Percentiles rank a stretch among this genome's conserved stretches.
phyloP scores from a whole-genome alignment of 192 early-diverging fungal genomes.

The Haplosporangium gracile region DNA sequence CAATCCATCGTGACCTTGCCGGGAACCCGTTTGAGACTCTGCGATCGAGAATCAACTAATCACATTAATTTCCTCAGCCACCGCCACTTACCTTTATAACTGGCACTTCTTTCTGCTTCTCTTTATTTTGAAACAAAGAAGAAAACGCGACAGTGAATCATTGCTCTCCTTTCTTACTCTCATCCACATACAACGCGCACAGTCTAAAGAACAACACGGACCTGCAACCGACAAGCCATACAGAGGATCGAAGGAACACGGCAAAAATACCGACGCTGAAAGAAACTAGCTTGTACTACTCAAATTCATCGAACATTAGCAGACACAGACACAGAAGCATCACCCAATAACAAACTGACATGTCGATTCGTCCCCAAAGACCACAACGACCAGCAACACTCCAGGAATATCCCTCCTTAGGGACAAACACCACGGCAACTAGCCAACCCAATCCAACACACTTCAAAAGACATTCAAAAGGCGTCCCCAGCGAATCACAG shows the following conservation, averaged over 20 bases:
- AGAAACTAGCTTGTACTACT: background rate
- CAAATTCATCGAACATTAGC: background rate
- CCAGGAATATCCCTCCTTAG: slow-evolving; percentile 14
- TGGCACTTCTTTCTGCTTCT: too few relatives aligned
- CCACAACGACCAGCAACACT: slow-evolving; percentile 17
- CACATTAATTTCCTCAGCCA: background rate
- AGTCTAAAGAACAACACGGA: too few relatives aligned
- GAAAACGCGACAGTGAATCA: too few relatives aligned
- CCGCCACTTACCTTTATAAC: background rate
- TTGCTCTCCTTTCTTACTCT: too few relatives aligned
- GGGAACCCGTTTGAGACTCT: too few relatives aligned
- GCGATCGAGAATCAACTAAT: background rate
- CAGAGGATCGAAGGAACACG: background rate
- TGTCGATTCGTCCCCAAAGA: slow-evolving; percentile 32
- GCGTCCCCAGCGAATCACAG: slow-evolving; percentile 31
- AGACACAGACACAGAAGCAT: background rate
- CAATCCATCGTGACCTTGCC: too few relatives aligned
- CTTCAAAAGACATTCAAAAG: slow-evolving; percentile 29
- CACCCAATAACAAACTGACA: background rate
- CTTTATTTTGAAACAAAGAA: too few relatives aligned
- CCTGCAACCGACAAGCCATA: background rate
- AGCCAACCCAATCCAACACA: background rate
- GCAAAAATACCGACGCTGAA: background rate
- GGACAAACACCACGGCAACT: background rate
- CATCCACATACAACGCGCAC: too few relatives aligned